Conservation (phyloP, 345 rosid species). For the Crucihimalaya himalaica region DNA sequence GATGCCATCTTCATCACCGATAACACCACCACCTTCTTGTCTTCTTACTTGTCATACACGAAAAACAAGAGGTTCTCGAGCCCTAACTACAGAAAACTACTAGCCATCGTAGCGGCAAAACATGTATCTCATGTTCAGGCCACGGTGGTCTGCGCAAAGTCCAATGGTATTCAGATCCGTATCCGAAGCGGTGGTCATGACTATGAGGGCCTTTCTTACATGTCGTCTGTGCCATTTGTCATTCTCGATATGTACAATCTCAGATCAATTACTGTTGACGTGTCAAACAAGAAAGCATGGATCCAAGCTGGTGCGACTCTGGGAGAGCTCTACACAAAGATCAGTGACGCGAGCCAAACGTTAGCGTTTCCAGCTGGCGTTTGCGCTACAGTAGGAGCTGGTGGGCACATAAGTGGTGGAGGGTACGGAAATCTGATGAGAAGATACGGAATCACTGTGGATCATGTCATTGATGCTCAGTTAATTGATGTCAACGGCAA, state of each 20-base stretch:
- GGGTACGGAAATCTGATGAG: conserved; percentile 55
- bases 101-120: conserved; percentile 37
- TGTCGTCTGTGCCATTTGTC: conserved; percentile 46
- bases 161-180: conserved; percentile 44
- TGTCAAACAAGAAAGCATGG: conserved; percentile 44
- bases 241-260: conserved; percentile 54
- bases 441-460: conserved; percentile 51
- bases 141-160: conserved; percentile 49
- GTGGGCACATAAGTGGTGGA: conserved; percentile 59
- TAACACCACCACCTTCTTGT: conserved; percentile 3
- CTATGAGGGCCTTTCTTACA: conserved; percentile 53
- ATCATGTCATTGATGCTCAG: conserved; percentile 51
- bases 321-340: conserved; percentile 48
- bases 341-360: conserved; percentile 40
- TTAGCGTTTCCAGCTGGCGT: conserved; percentile 51
- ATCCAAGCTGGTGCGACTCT: conserved; percentile 51
- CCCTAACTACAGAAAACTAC: conserved; percentile 39
- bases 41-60: conserved; percentile 39
- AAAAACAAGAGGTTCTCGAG: conserved; percentile 43
- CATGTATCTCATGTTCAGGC: conserved; percentile 47
- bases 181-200: conserved; percentile 63
- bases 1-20: background rate
- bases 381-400: conserved; percentile 57
- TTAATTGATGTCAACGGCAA: conserved; percentile 47
- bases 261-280: conserved; percentile 35